Conservation (phyloP, 768 basidiomycete genomes). For the Hortiboletus campestris region DNA sequence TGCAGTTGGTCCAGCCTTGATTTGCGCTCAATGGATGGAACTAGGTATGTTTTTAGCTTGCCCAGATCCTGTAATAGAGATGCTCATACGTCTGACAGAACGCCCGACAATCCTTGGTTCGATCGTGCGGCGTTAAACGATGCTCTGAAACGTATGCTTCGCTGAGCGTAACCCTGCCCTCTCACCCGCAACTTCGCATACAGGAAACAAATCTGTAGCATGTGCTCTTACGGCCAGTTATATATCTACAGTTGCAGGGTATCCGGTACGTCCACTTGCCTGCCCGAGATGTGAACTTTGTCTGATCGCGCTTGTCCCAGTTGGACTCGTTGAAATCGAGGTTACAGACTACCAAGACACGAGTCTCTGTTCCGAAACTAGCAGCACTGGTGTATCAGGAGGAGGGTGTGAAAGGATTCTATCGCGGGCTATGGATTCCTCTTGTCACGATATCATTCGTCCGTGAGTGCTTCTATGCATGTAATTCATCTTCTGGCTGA, state of each 20-base stretch:
- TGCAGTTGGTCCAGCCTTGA: conserved; percentile 55
- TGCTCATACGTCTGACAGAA: conserved; percentile 32
- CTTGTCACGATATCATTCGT: conserved; percentile 95
- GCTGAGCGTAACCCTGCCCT: background rate
- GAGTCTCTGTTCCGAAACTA: conserved; percentile 69
- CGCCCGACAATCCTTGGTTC: conserved; percentile 62
- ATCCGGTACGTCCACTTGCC: conserved; percentile 52
- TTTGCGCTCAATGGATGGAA: conserved; percentile 74
- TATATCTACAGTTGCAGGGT: conserved; percentile 89
- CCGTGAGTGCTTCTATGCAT: conserved; percentile 55
- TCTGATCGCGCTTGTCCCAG: conserved; percentile 36
- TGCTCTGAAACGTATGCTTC: conserved; percentile 58
- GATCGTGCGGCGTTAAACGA: conserved; percentile 62
- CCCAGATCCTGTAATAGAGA: background rate
- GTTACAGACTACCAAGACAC: conserved; percentile 79
- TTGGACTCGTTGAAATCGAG: conserved; percentile 94
- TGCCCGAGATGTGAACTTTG: background rate
- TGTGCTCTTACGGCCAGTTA: conserved; percentile 91
- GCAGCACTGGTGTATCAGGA: conserved; percentile 75
- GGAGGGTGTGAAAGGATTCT: conserved; percentile 88
- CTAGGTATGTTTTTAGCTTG: conserved; percentile 41
- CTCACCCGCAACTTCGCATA: background rate
- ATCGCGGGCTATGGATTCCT: conserved; percentile 88
- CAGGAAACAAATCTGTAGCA: conserved; percentile 85
- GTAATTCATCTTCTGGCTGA: conserved; percentile 3